Percentiles rank a stretch among this genome's conserved stretches.
These are phyloP conservation scores for Trichoderma citrinoviride DNA, from an alignment of 2,329 filamentous ascomycete species.

Conservation along the genomic window DNA sequence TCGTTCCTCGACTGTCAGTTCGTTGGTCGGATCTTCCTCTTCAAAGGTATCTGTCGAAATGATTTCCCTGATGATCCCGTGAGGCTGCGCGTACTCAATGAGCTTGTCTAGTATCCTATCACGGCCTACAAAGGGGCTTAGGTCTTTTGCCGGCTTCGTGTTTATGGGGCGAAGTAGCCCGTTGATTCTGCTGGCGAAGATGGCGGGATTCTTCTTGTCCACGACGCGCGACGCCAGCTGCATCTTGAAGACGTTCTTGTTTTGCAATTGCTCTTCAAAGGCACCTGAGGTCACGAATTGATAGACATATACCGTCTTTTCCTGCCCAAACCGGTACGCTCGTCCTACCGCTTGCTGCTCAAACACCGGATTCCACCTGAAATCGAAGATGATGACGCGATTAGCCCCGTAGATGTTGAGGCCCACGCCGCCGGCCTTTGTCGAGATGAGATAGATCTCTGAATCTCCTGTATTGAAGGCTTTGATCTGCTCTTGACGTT, in stretches of 20 bases:
- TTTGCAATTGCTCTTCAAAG: slow-evolving; percentile 71
- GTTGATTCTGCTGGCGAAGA: slow-evolving; percentile 53
- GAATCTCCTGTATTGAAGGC: slow-evolving; percentile 60
- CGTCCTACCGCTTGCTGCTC: slow-evolving; percentile 87
- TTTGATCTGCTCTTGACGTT: slow-evolving; percentile 63
- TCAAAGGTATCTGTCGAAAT: slow-evolving; percentile 71
- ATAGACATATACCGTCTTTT: slow-evolving; percentile 80
- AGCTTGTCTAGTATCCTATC: slow-evolving; percentile 60
- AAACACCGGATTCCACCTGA: slow-evolving; percentile 72
- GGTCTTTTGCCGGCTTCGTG: slow-evolving; percentile 49
- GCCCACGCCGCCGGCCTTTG: slow-evolving; percentile 75
- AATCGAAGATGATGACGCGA: slow-evolving; percentile 83
- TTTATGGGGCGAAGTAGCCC: slow-evolving; percentile 61
- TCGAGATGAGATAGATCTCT: slow-evolving; percentile 77
- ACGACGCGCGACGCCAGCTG: slow-evolving; percentile 77
- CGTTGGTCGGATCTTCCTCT: slow-evolving; percentile 58
- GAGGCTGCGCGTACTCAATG: slow-evolving; percentile 37
- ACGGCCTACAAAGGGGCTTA: slow-evolving; percentile 55
- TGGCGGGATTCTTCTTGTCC: slow-evolving; percentile 75
- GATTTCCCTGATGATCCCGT: slow-evolving; percentile 52
- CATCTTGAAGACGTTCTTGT: slow-evolving; percentile 75
- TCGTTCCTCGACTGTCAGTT: slow-evolving; percentile 59
- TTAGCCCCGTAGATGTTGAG: slow-evolving; percentile 83
- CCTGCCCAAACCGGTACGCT: slow-evolving; percentile 81
- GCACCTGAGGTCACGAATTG: slow-evolving; percentile 75